phyloP scores from a whole-genome alignment of 805 yeast genomes.

The Kuraishia hungarica region DNA sequence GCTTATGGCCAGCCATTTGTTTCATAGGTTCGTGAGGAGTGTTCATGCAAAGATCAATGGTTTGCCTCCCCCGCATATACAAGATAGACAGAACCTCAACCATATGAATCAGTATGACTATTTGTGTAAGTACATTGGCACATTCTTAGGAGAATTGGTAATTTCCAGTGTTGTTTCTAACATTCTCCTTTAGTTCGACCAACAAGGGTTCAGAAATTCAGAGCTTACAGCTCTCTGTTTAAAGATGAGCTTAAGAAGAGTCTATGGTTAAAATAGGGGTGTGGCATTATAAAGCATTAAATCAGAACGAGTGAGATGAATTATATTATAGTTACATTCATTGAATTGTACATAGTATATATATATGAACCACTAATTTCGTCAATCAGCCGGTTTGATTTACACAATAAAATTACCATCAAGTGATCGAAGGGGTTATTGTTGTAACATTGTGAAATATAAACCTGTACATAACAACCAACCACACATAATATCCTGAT shows the following conservation, averaged over 20 bases:
- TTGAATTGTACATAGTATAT: not conserved
- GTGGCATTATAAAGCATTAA: not conserved
- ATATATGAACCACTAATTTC: not conserved
- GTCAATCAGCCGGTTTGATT: no score
- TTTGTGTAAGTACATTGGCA: slow-evolving; percentile 5
- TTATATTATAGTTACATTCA: not conserved
- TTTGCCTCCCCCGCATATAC: slow-evolving; percentile 36
- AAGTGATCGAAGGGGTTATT: not conserved
- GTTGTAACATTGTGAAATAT: not conserved
- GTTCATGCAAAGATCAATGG: slow-evolving; percentile 60
- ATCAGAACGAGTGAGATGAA: not conserved
- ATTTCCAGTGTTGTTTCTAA: slow-evolving; percentile 3
- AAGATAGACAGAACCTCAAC: slow-evolving; percentile 8
- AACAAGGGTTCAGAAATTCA: slow-evolving; percentile 42
- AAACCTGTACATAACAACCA: not conserved
- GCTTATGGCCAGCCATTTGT: slow-evolving; percentile 48
- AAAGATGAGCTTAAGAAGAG: slow-evolving; percentile 49
- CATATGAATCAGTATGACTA: slow-evolving; percentile 12
- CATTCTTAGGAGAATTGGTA: not conserved
- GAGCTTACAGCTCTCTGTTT: slow-evolving; percentile 54
- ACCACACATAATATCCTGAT: not conserved
- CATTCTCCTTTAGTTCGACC: slow-evolving; percentile 31
- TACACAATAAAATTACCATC: no score
- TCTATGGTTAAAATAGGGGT: slow-evolving; percentile 34
- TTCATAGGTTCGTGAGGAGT: slow-evolving; percentile 53